These are phyloP conservation scores for Yamadazyma oceani DNA, from an alignment of 1,139 yeast species.

Conservation along the genomic window DNA sequence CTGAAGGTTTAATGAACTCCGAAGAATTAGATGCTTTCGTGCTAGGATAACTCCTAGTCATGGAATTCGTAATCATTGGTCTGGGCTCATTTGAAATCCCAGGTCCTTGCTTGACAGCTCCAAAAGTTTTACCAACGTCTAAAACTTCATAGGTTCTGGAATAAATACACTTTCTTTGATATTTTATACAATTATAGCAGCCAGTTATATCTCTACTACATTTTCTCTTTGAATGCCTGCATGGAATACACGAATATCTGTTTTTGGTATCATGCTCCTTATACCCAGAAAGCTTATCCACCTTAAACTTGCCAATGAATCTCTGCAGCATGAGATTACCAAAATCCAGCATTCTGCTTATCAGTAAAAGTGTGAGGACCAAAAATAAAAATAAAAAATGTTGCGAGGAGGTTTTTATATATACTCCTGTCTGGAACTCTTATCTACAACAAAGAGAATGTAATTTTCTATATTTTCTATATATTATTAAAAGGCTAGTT, in stretches of 20 bases:
- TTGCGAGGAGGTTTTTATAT: no score
- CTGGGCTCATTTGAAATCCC: no score
- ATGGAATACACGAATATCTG: slow-evolving; percentile 13
- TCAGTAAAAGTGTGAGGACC: background rate
- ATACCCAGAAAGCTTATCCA: slow-evolving; percentile 3
- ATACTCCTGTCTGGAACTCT: no score
- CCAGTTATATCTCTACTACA: slow-evolving; percentile 46
- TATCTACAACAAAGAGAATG: no score
- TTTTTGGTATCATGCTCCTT: slow-evolving; percentile 3
- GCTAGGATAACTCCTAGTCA: no score
- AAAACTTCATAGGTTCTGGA: slow-evolving; percentile 21
- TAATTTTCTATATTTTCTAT: background rate
- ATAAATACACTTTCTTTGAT: slow-evolving; percentile 41
- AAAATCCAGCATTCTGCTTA: no score
- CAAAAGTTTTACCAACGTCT: no score
- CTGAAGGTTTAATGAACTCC: slow-evolving; percentile 12
- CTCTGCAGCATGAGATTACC: background rate
- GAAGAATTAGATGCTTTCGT: no score
- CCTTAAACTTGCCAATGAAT: slow-evolving; percentile 4
- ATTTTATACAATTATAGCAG: slow-evolving; percentile 44
- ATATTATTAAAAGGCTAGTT: background rate
- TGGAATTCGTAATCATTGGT: no score
- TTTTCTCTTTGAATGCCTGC: slow-evolving; percentile 46
- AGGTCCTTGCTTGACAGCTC: no score
- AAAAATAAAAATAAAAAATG: no score